Evolutionary conservation across 495 filamentous ascomycete genomes (phyloP).

Genomic region (Chaetomium fimeti): DNA sequence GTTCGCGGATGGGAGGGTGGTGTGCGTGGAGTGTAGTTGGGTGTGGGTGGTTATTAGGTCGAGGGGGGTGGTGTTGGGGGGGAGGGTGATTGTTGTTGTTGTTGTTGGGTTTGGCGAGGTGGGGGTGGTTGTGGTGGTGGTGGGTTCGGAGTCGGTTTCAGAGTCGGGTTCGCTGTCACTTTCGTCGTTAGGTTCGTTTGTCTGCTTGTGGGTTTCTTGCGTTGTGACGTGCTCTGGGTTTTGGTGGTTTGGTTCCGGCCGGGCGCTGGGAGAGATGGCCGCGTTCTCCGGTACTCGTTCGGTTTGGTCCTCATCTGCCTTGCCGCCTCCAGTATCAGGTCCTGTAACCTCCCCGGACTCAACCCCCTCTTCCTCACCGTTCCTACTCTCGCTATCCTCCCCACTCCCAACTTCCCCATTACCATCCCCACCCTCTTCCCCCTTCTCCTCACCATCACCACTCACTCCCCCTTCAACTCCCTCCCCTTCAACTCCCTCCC

Average conservation of each 20-base stretch:
- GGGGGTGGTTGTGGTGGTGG: not conserved
- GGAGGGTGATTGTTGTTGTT: not conserved
- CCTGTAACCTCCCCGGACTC: not conserved
- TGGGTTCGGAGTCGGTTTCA: not conserved
- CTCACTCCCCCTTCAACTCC: not conserved
- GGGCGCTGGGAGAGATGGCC: not conserved
- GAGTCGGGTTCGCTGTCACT: not conserved
- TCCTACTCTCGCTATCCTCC: not conserved
- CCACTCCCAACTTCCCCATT: not conserved
- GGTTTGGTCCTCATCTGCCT: not conserved
- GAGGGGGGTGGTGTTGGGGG: not conserved
- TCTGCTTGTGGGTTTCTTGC: not conserved
- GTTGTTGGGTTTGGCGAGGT: not conserved
- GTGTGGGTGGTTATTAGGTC: not conserved
- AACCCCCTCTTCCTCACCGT: not conserved
- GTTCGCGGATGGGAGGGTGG: constrained; percentile 20
- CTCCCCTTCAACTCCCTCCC: not conserved
- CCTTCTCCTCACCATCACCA: not conserved
- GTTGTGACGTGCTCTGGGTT: not conserved
- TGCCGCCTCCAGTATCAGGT: not conserved
- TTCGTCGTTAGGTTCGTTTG: not conserved
- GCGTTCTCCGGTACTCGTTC: not conserved
- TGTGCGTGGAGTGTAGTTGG: constrained; percentile 21
- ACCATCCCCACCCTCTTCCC: not conserved
- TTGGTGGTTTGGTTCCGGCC: not conserved